phyloP scores from a whole-genome alignment of 805 yeast species.

The Cyberlindnera saturnus region DNA sequence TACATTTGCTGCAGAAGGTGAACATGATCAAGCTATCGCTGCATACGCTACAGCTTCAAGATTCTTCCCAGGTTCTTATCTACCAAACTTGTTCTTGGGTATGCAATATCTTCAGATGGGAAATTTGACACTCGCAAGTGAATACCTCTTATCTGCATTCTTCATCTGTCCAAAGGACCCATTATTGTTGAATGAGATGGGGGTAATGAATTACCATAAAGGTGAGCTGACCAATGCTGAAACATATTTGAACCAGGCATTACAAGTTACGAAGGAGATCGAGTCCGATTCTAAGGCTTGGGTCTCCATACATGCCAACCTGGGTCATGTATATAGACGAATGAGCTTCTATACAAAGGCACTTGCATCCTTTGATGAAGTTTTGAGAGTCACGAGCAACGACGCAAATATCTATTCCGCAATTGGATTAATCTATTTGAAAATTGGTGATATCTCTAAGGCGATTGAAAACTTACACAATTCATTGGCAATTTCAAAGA shows the following conservation, averaged over 20 bases:
- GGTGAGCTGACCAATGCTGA: constrained; percentile 65
- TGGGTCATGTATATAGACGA: constrained; percentile 84
- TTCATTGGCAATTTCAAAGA: constrained; percentile 72
- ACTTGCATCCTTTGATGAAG: constrained; percentile 68
- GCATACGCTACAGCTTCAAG: constrained; percentile 96
- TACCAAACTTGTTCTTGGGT: constrained; percentile 86
- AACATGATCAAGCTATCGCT: constrained; percentile 95
- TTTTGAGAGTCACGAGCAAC: constrained; percentile 58
- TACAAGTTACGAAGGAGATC: constrained; percentile 58
- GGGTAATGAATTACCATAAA: constrained; percentile 83
- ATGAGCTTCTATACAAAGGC: constrained; percentile 59
- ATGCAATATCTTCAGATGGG: constrained; percentile 94
- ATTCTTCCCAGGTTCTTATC: constrained; percentile 82
- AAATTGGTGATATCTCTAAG: constrained; percentile 51
- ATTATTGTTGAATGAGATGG: constrained; percentile 81
- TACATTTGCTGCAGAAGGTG: constrained; percentile 97
- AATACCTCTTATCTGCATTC: constrained; percentile 70
- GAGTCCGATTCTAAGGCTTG: constrained; percentile 79
- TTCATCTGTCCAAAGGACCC: constrained; percentile 84
- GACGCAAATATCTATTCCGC: constrained; percentile 79
- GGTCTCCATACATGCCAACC: constrained; percentile 77
- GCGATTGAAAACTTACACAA: constrained; percentile 77
- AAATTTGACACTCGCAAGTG: constrained; percentile 77
- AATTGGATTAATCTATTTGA: constrained; percentile 76
- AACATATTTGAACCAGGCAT: constrained; percentile 60